Percentiles rank a stretch among this genome's conserved stretches.
Evolutionary conservation across 768 basidiomycete genomes (phyloP).

Genomic region (Boletus fagicola): DNA sequence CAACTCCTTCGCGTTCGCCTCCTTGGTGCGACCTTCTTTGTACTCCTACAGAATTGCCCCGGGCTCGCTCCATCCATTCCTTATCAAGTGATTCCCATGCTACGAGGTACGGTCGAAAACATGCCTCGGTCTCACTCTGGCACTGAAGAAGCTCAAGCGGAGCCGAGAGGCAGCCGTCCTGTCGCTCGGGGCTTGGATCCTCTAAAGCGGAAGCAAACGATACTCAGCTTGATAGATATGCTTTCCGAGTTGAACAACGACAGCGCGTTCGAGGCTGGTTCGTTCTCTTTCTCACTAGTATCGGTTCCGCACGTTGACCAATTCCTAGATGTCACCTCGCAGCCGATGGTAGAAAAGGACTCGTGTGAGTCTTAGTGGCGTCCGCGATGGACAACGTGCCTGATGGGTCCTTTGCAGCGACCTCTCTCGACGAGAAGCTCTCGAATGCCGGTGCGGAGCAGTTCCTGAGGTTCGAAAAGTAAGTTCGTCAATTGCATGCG

Average conservation of each 20-base stretch:
- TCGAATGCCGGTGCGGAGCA: constrained; percentile 49
- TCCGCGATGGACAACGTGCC: constrained; percentile 3
- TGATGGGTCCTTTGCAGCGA: constrained; percentile 29
- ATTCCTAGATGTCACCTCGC: constrained; percentile 28
- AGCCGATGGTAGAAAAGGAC: constrained; percentile 43
- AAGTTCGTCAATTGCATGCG: constrained; percentile 9
- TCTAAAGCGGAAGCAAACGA: constrained; percentile 43
- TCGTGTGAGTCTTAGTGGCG: constrained; percentile 31
- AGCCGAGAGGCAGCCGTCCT: constrained; percentile 22
- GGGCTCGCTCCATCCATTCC: constrained; percentile 18
- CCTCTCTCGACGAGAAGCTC: constrained; percentile 49
- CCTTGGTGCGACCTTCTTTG: constrained; percentile 16
- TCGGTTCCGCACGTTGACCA: constrained; percentile 7
- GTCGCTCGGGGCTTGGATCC: constrained; percentile 30
- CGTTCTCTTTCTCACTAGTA: constrained; percentile 10
- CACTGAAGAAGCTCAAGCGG: constrained; percentile 27
- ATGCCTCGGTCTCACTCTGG: constrained; percentile 28
- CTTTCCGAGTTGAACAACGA: constrained; percentile 45
- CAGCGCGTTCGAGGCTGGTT: constrained; percentile 34
- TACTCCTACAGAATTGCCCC: constrained; percentile 22
- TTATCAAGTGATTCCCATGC: constrained; percentile 30
- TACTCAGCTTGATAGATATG: constrained; percentile 47
- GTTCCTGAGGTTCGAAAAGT: constrained; percentile 50
- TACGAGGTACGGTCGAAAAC: constrained; percentile 32
- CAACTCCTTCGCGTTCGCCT: no score